Evolutionary conservation across 2,329 filamentous ascomycete genomes (phyloP), one percentile per base, ranked within the genome.

Genomic region (Talaromyces sp.): DNA sequence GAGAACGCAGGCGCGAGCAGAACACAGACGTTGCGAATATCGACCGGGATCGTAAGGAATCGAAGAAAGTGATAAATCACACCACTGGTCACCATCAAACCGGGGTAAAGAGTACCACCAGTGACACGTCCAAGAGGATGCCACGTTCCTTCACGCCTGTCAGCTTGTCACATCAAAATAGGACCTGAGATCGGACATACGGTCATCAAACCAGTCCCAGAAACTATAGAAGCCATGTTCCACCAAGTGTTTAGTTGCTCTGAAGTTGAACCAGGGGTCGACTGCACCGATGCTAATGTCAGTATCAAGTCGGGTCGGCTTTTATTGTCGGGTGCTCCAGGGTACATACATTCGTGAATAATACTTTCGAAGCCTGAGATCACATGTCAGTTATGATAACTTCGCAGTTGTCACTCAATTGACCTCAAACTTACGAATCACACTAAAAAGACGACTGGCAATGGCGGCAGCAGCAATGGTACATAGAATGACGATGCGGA

Each of bases 181-280:
- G 21, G 36, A 45, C 33, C 21, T 13, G 57, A 57, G 52, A 48
- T n/a, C 40, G 53, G 10, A 73, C 84, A 63, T 80, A 87, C 94
- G 87, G 81, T 99, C 94, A 77, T 99, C 94, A 72, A 99, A 99
- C 94, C 94, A 99, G 75, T 99, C 93, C 94, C 94, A 99, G 75
- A 99, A 99, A 75, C 89, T 91, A 77, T 96, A 95, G 79, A 99
- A 97, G 68, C 94, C 94, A 86, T 99, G 85, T 71, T 93, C 85
- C 57, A 99, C 90, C 57, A 99, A 84, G 71, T 99, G 97, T 78
- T 97, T 97, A 58, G 94, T 97, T 65, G 94, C 94, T 76, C 94
- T 84, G 78, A 99, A 99, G 78, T 99, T 99, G 81, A 99, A 99
- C 94, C 94, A 99, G 36, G 94, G 94, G 78, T 99, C 94, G 78